A percentile compares a stretch with the other conserved stretches of the same genome.
phyloP scores from a whole-genome alignment of 2,329 filamentous ascomycete genomes.

The Verticillium alfalfae region DNA sequence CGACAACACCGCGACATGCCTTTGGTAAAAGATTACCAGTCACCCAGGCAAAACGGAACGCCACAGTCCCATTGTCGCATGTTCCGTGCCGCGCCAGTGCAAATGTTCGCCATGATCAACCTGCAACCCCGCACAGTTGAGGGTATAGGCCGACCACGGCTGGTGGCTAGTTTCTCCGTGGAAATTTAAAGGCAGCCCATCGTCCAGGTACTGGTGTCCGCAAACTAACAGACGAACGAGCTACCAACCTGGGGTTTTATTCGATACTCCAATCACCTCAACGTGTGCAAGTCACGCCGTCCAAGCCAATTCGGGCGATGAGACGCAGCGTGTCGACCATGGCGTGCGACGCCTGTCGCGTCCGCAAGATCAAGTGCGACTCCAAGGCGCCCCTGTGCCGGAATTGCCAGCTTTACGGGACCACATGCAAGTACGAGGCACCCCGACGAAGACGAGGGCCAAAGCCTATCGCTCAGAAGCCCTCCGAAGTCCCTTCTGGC shows the following conservation, averaged over 20 bases:
- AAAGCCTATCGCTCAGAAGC: not conserved
- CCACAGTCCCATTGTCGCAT: not conserved
- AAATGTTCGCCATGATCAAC: not conserved
- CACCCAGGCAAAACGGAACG: not conserved
- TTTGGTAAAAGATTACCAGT: not conserved
- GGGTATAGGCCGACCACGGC: no score
- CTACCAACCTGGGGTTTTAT: not conserved
- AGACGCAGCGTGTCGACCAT: constrained; percentile 1
- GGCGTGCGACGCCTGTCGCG: constrained; percentile 1
- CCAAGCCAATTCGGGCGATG: not conserved
- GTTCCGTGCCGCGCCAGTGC: not conserved
- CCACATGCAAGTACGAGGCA: not conserved
- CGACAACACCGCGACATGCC: not conserved
- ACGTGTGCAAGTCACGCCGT: not conserved
- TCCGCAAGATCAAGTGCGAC: constrained; percentile 1
- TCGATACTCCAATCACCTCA: not conserved
- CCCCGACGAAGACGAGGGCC: not conserved
- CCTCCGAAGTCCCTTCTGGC: not conserved
- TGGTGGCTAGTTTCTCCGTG: not conserved
- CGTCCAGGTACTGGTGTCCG: not conserved
- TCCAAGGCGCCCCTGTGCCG: not conserved
- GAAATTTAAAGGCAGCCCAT: not conserved
- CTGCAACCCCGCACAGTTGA: not conserved
- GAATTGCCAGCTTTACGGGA: not conserved
- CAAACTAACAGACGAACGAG: not conserved